Base-by-base conservation (phyloP, 2,329 filamentous ascomycete species). In the Diaporthe velutina region DNA sequence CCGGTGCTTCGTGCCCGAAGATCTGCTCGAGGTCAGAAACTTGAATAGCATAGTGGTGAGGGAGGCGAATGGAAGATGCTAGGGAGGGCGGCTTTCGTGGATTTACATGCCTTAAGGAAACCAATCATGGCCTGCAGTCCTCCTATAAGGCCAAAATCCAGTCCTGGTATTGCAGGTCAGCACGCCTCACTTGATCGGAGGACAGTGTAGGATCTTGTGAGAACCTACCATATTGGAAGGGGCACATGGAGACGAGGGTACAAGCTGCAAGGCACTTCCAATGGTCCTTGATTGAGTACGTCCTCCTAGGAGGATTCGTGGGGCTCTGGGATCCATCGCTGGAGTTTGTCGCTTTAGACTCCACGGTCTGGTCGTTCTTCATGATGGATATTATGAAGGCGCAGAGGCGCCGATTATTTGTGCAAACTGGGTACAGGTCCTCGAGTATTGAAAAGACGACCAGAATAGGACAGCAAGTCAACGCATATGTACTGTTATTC, bases 111-210 rank as follows among this genome's bases (percentile, higher is more conserved):
- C 79, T 84, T 80, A 7, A 88, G 82, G 67, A 89, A 89, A 19
- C 86, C 87, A 3, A 82, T 79, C 87, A 88, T 88, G 75, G 87
- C 87, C 79, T 89, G 87, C 1, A 89, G 78, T 52, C 87, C 86
- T 35, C 86, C 86, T 67, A 89, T 88, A 30, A 88, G 80, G 30
- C 87, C 86, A 77, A 88, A 89, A 76, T 89, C 85, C 33, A 75
- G 19, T 33, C 67, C 67, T 76, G 10, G 13, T 33, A 2, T 6
- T 35, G n/a, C 13, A 13, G 25, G 50, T 75, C 25, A 73, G 58
- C n/a, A 25, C n/a, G 9, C 7, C 12, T 4, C 4, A n/a, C 6
- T 19, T n/a, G n/a, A n/a, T 4, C 2, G 10, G 4, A 5, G 4
- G 10, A 19, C 19, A 25, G 79, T 57, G 13, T 33, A 19, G 9